Evolutionary conservation across 2,329 filamentous ascomycete genomes (phyloP).

Genomic region (Hypoxylon sp.): DNA sequence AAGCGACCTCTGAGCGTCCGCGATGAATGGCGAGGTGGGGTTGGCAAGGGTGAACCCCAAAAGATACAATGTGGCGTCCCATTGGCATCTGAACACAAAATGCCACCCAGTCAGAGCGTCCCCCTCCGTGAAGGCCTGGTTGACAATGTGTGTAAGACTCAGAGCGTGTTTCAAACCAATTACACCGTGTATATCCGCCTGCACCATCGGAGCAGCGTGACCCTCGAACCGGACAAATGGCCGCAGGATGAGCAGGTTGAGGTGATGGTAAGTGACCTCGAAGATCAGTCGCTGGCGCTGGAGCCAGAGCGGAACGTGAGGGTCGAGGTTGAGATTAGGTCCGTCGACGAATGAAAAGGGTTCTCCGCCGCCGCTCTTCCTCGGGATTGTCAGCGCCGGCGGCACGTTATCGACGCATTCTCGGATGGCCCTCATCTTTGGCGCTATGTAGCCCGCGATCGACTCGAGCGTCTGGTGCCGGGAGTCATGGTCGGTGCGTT

Average conservation of each 20-base stretch:
- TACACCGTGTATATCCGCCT: constrained; percentile 2
- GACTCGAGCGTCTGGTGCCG: background rate
- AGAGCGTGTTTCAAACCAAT: constrained; percentile 12
- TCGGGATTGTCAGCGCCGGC: constrained; percentile 7
- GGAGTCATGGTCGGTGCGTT: background rate
- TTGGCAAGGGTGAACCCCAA: constrained; percentile 1
- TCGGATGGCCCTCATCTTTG: background rate
- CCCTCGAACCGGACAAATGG: constrained; percentile 4
- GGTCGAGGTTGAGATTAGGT: constrained; percentile 5
- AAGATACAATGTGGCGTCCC: constrained; percentile 16
- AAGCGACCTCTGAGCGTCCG: background rate
- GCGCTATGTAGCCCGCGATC: background rate
- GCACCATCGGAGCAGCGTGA: constrained; percentile 4
- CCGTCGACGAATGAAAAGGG: constrained; percentile 3
- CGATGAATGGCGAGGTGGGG: background rate
- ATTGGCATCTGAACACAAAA: constrained; percentile 12
- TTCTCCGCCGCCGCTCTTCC: background rate
- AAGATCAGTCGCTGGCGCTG: constrained; percentile 14
- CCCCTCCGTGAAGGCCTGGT: constrained; percentile 10
- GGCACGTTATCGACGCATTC: background rate
- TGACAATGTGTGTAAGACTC: constrained; percentile 8
- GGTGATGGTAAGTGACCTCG: constrained; percentile 8
- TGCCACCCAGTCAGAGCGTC: constrained; percentile 14
- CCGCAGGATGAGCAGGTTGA: constrained; percentile 10
- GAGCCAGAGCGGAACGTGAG: constrained; percentile 3